Evolutionary conservation across 306 rosid species (phyloP), one percentile per base, ranked within the genome.

Genomic region (Prosopis cineraria): DNA sequence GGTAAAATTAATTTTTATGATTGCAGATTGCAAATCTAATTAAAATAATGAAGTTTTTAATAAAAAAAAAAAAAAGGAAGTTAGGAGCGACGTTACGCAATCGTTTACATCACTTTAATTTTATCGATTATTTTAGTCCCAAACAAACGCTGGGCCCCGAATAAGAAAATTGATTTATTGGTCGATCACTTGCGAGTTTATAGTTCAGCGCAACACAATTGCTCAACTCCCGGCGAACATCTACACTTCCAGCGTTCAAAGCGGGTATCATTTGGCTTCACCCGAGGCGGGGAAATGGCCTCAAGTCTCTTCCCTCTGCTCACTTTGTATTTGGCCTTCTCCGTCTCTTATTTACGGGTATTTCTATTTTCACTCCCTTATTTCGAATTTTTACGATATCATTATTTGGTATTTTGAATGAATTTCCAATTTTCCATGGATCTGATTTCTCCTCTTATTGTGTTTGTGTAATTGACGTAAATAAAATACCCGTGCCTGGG

Each of bases 271-370:
- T n/a, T 33, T 43, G 13, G 33, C 58, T 44, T 10, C 14, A 22
- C 22, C 3, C 3, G 30, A 31, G 58, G 58, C 20, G 22, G 68
- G 4, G 60, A 66, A 67, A 82, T 75, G 78, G 81, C 81, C 11
- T 6, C 76, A 4, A 12, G 20, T 25, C 72, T 24, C 29, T 34
- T 55, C 14, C 63, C 27, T 41, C 37, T n/a, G 63, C 62, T 55
- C 31, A 22, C 59, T 30, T 39, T 40, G 13, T 48, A 80, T 20
- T 22, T 78, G 5, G 40, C 44, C 73, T 10, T 74, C 43, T 77
- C 78, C 66, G 17, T 63, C 55, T 74, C 37, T 70, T 44, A 29
- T 30, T 64, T 24, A 1, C 81, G 55, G 89, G 89, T 79, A 56
- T 65, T 43, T 50, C 70, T 66, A 37, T 29, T 47, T 11, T 16